Evolutionary conservation across 1,139 yeast species (phyloP), one percentile per base, ranked within the genome.

Genomic region (Yamadazyma atmosphaerica): DNA sequence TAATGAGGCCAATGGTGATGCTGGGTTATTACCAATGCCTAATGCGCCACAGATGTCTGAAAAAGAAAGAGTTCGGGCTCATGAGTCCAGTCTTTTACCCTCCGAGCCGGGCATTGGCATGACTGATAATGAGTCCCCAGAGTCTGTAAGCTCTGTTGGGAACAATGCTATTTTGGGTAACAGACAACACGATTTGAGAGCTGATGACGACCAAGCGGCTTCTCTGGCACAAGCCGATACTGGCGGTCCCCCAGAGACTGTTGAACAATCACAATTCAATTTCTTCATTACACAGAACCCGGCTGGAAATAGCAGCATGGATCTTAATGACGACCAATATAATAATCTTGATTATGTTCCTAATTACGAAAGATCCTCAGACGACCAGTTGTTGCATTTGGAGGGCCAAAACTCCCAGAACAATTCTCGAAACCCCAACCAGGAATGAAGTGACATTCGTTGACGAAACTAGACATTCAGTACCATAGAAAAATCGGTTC

Each of bases 51-150:
- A 51, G 19, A 42, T 68, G 31, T 50, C 72, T 1, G 88, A 82
- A 42, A 82, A 83, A 54, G 83, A 81, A 44, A 54, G 71, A 18
- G 58, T 81, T 51, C 64, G 74, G 41, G 63, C 70, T 13, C 71
- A 71, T 42, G 88, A 81, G 52, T 69, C 72, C 24, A 72, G 83
- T 11, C 62, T 83, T 30, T 52, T 81, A 26, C 88, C 89, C 0
- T 80, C 87, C 0, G 81, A 74, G 27, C 86, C 87, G 1, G 42
- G 34, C 4, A 49, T 61, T 18, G 64, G 52, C 21, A 54, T 54
- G 10, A 48, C 51, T 6, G 62, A 56, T 21, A 55, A 48, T 11
- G 63, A 54, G 13, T 45, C 46, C n/a, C 39, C 41, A 31, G 50
- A 46, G 9, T 45, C 50, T 13, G 34, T 49, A 2, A 48, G 52